Conservation (phyloP, 805 yeast genomes). For the Ogataea degrootiae region DNA sequence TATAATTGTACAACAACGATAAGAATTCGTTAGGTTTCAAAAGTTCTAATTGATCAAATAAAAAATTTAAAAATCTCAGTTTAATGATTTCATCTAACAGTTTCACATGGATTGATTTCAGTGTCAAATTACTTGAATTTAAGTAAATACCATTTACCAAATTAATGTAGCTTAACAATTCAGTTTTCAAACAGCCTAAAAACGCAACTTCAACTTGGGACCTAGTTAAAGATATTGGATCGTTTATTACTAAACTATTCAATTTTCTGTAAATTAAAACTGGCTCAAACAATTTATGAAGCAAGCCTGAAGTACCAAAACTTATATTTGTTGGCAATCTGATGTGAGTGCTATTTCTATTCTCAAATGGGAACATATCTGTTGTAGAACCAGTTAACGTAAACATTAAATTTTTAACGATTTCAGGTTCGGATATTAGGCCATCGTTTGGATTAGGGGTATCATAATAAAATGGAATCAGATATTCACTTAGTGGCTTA, state of each 20-base stretch:
- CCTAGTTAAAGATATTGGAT: constrained; percentile 18
- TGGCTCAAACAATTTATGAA: constrained; percentile 62
- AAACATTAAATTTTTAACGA: constrained; percentile 45
- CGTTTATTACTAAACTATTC: constrained; percentile 27
- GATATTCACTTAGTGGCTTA: constrained; percentile 26
- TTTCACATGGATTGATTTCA: constrained; percentile 32
- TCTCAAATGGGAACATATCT: constrained; percentile 44
- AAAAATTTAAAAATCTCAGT: constrained; percentile 51
- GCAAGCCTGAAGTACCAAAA: constrained; percentile 49
- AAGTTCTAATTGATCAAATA: constrained; percentile 31
- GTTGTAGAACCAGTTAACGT: constrained; percentile 62
- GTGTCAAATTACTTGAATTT: constrained; percentile 26
- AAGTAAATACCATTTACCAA: constrained; percentile 34
- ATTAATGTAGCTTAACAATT: constrained; percentile 32
- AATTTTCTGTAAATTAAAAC: constrained; percentile 60
- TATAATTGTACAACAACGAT: constrained; percentile 43
- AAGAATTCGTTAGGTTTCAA: constrained; percentile 48
- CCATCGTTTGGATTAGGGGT: constrained; percentile 20
- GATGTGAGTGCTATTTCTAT: constrained; percentile 27
- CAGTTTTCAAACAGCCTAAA: constrained; percentile 39
- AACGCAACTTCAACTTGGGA: constrained; percentile 65
- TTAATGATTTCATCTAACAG: constrained; percentile 48
- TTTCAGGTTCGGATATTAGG: constrained; percentile 35
- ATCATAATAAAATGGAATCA: constrained; percentile 28
- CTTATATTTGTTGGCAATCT: constrained; percentile 50